Evolutionary conservation across 768 basidiomycete genomes (phyloP).

Genomic region (Glaciozyma antarctica): DNA sequence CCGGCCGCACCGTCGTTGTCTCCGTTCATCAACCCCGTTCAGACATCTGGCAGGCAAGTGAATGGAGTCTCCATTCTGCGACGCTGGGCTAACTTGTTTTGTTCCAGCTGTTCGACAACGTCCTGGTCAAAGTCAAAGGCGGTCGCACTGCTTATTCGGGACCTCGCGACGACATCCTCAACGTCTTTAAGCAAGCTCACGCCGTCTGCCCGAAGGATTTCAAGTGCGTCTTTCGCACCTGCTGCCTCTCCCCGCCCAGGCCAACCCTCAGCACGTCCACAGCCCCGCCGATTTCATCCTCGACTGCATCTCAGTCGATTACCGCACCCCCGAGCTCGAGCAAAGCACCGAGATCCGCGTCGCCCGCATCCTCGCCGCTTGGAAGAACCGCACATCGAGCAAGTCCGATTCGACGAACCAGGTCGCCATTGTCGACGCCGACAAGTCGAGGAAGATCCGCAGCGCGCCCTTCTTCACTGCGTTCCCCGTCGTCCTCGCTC

Average conservation of each 20-base stretch:
- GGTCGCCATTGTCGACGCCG: not conserved
- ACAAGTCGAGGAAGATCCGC: conserved; percentile 3
- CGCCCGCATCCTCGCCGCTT: conserved; percentile 10
- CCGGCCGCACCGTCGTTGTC: conserved; percentile 31
- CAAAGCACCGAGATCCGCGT: conserved; percentile 10
- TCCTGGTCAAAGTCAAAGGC: conserved; percentile 40
- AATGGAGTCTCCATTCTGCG: not conserved
- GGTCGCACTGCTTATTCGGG: conserved; percentile 30
- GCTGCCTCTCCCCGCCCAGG: rapidly evolving
- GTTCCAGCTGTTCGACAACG: conserved; percentile 37
- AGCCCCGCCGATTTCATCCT: conserved; percentile 34
- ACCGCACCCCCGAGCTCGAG: not conserved
- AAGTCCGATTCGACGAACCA: too few species aligned
- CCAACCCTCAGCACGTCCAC: not conserved
- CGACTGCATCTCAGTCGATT: conserved; percentile 29
- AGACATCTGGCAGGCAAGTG: conserved; percentile 37
- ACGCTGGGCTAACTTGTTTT: not conserved
- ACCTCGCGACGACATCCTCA: conserved; percentile 7
- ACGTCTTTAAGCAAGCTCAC: conserved; percentile 15
- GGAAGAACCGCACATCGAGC: not conserved
- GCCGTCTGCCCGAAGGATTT: conserved; percentile 18
- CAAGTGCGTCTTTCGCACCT: conserved; percentile 18
- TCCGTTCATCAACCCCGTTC: conserved; percentile 42
- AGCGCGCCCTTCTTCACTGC: conserved; percentile 21
- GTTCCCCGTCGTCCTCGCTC: conserved; percentile 27